phyloP scores from a whole-genome alignment of 148 eudicot species.

The Camellia japonica region DNA sequence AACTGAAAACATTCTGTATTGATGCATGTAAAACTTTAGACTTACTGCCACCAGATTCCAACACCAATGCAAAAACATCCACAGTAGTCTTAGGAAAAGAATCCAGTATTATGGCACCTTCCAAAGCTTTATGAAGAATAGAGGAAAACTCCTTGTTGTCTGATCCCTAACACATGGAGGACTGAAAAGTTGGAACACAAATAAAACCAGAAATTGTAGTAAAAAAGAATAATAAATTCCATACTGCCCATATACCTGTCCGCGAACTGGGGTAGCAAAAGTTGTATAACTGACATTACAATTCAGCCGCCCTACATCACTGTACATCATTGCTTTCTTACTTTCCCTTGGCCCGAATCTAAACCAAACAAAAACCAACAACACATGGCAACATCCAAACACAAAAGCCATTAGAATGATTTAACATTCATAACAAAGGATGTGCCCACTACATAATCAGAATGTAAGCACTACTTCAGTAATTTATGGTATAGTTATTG shows the following conservation, averaged over 20 bases:
- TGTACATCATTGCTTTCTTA: slow-evolving; percentile 96
- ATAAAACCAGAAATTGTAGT: not conserved
- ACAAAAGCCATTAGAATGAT: not conserved
- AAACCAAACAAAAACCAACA: slow-evolving; percentile 2
- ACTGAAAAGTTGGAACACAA: not conserved
- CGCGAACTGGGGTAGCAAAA: slow-evolving; percentile 75
- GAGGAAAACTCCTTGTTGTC: slow-evolving; percentile 78
- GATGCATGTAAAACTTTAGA: slow-evolving; percentile 7
- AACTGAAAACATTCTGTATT: not conserved
- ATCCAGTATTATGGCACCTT: slow-evolving; percentile 87
- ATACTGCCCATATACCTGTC: slow-evolving; percentile 47
- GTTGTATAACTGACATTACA: slow-evolving; percentile 88
- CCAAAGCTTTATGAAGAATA: slow-evolving; percentile 89
- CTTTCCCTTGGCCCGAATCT: slow-evolving; percentile 99
- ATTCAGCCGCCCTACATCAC: slow-evolving; percentile 77
- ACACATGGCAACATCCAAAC: not conserved
- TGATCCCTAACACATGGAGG: slow-evolving; percentile 45
- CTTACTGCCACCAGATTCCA: slow-evolving; percentile 99
- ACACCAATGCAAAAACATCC: slow-evolving; percentile 92
- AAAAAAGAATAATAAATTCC: not conserved
- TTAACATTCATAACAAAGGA: slow-evolving; percentile 1
- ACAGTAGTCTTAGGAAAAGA: slow-evolving; percentile 97
- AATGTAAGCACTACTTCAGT: not conserved
- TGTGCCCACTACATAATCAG: not conserved
- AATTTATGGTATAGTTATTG: not conserved